Percentiles rank a stretch among this genome's conserved stretches.
Conservation (phyloP, 2,329 filamentous ascomycete species). For the Neobulgaria alba region DNA sequence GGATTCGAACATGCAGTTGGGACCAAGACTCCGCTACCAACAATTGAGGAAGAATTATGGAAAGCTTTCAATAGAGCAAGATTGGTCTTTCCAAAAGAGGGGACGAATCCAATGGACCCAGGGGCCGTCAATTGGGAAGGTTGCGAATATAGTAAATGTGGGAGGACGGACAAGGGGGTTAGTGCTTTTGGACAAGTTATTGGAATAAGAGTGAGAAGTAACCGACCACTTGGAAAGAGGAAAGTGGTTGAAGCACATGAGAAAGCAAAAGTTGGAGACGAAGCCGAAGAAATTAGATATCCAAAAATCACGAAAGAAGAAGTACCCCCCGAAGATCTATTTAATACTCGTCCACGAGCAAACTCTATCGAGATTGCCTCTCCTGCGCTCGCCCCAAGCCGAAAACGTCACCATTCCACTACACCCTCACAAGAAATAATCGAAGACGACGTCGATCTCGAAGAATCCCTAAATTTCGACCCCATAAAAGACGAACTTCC, state of each 20-base stretch:
- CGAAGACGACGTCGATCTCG: constrained; percentile 17
- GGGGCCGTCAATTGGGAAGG: constrained; percentile 68
- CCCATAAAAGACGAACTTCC: constrained; percentile 72
- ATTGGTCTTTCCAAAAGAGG: constrained; percentile 60
- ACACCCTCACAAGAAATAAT: constrained; percentile 10
- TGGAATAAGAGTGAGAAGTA: constrained; percentile 72
- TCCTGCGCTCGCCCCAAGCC: constrained; percentile 19
- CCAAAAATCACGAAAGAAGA: not conserved
- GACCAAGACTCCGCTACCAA: constrained; percentile 60
- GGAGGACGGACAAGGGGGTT: constrained; percentile 84
- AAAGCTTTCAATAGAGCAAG: constrained; percentile 76
- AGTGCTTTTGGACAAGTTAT: constrained; percentile 97
- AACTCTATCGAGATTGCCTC: constrained; percentile 21
- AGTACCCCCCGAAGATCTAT: constrained; percentile 4
- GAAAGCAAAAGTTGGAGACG: not conserved
- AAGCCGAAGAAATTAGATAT: not conserved
- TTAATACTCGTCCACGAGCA: constrained; percentile 21
- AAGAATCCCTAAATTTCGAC: constrained; percentile 43
- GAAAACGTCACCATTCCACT: constrained; percentile 9
- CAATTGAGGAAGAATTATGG: constrained; percentile 91
- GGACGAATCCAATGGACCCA: constrained; percentile 33
- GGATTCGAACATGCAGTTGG: constrained; percentile 82
- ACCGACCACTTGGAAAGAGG: constrained; percentile 47
- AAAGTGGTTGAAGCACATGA: constrained; percentile 15
- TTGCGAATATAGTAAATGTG: constrained; percentile 91